Percentiles rank a stretch among this genome's conserved stretches.
Conservation (phyloP, 225 moss, liverwort and hornwort species). For the Polytrichum formosum region DNA sequence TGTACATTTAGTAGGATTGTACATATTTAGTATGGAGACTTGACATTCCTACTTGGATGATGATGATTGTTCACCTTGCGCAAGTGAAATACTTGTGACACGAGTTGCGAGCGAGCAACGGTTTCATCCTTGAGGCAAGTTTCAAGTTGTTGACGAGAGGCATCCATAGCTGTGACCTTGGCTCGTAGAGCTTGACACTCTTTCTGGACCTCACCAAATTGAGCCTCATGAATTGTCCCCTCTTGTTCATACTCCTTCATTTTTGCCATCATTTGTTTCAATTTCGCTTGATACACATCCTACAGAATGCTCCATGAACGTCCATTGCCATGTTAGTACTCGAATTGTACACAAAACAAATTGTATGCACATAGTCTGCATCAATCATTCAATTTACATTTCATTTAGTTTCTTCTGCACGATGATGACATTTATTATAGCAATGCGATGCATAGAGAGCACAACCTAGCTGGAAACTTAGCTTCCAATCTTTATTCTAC, state of each 20-base stretch:
- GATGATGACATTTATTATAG: too few relatives aligned
- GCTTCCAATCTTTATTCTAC: too few relatives aligned
- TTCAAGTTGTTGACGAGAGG: slow-evolving; percentile 49
- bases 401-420: too few relatives aligned
- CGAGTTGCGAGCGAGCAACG: slow-evolving; percentile 52
- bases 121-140: slow-evolving; percentile 55
- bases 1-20: too few relatives aligned
- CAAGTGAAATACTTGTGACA: slow-evolving; percentile 36
- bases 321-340: too few relatives aligned
- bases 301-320: slow-evolving; percentile 9
- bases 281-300: slow-evolving; percentile 84
- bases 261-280: slow-evolving; percentile 83
- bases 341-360: too few relatives aligned
- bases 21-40: too few relatives aligned
- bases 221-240: slow-evolving; percentile 23
- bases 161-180: slow-evolving; percentile 39
- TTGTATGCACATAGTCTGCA: too few relatives aligned
- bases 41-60: too few relatives aligned
- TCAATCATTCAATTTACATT: too few relatives aligned
- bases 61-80: slow-evolving; percentile 36
- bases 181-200: slow-evolving; percentile 45
- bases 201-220: slow-evolving; percentile 32
- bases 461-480: too few relatives aligned
- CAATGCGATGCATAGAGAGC: too few relatives aligned
- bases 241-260: slow-evolving; percentile 57